A percentile compares a stretch with the other conserved stretches of the same genome.
phyloP scores from a whole-genome alignment of 176 grass and related monocot species.

The Oryza glumipatula region DNA sequence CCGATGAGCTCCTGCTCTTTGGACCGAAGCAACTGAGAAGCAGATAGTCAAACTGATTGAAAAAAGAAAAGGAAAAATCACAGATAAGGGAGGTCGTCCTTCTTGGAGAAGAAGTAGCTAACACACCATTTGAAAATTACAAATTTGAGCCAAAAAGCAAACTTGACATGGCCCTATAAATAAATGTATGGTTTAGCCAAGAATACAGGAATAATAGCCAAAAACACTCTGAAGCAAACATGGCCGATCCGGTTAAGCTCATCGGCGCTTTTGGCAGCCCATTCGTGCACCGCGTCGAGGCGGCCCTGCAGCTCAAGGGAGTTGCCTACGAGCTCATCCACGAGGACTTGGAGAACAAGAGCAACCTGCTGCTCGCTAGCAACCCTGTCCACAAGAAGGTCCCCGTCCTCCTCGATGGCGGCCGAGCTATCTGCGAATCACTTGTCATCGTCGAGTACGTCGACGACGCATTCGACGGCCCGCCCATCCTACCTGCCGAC shows the following conservation, averaged over 20 bases:
- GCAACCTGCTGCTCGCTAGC: slow-evolving; percentile 39
- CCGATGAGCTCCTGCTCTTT: no score
- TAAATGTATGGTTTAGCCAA: neutral
- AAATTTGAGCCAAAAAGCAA: neutral
- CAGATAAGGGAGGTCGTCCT: neutral
- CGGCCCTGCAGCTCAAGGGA: slow-evolving; percentile 42
- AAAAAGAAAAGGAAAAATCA: neutral
- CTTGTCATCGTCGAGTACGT: slow-evolving; percentile 60
- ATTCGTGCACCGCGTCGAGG: slow-evolving; percentile 27
- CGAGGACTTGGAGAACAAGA: slow-evolving; percentile 54
- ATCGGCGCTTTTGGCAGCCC: slow-evolving; percentile 43
- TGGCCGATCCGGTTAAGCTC: slow-evolving; percentile 44
- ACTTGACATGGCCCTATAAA: neutral
- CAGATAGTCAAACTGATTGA: neutral
- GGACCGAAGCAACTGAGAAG: no score
- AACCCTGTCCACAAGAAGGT: slow-evolving; percentile 60
- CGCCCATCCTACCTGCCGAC: neutral
- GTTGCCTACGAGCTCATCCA: slow-evolving; percentile 49
- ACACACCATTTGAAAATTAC: neutral
- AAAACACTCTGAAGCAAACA: neutral
- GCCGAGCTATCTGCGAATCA: slow-evolving; percentile 35
- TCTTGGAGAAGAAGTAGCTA: neutral
- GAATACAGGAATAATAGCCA: neutral
- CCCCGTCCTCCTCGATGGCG: slow-evolving; percentile 58
- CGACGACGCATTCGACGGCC: slow-evolving; percentile 48